phyloP scores from a whole-genome alignment of 306 rosid species.

The Boehmeria nivea region DNA sequence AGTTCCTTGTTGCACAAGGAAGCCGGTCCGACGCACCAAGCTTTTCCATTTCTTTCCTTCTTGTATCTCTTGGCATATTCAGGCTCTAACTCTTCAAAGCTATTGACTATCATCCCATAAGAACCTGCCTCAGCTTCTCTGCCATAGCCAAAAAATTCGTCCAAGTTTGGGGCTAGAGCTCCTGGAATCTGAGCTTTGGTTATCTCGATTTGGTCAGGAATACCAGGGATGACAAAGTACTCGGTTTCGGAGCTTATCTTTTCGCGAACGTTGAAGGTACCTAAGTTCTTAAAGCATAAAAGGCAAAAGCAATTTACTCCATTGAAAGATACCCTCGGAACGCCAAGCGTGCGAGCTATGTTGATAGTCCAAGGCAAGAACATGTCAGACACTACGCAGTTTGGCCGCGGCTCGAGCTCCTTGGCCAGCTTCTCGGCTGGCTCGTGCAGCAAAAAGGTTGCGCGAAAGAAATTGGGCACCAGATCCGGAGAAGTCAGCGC shows the following conservation, averaged over 20 bases:
- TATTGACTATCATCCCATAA: conserved; percentile 23
- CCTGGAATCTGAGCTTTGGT: conserved; percentile 12
- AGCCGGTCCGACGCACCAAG: conserved; percentile 53
- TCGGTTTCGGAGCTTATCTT: conserved; percentile 1
- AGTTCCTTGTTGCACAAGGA: conserved; percentile 31
- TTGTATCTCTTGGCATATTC: conserved; percentile 33
- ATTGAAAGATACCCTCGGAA: conserved; percentile 22
- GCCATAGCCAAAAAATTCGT: background rate
- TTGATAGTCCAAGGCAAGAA: conserved; percentile 35
- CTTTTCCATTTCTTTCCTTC: conserved; percentile 27
- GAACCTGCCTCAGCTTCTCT: conserved; percentile 19
- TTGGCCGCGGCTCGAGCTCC: conserved; percentile 37
- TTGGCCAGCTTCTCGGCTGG: conserved; percentile 30
- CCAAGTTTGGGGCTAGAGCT: background rate
- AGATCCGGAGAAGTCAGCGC: conserved; percentile 38
- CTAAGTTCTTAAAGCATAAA: background rate
- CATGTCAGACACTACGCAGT: conserved; percentile 56
- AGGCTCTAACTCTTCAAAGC: conserved; percentile 40
- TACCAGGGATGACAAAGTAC: conserved; percentile 10
- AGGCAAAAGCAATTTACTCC: conserved; percentile 2
- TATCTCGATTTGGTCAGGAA: conserved; percentile 17
- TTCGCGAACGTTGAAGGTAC: background rate
- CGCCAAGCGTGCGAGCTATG: conserved; percentile 1
- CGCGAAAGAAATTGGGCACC: conserved; percentile 17
- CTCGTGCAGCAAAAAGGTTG: conserved; percentile 24